Evolutionary conservation across 2,329 filamentous ascomycete genomes (phyloP).

Genomic region (Didymella pinodella): DNA sequence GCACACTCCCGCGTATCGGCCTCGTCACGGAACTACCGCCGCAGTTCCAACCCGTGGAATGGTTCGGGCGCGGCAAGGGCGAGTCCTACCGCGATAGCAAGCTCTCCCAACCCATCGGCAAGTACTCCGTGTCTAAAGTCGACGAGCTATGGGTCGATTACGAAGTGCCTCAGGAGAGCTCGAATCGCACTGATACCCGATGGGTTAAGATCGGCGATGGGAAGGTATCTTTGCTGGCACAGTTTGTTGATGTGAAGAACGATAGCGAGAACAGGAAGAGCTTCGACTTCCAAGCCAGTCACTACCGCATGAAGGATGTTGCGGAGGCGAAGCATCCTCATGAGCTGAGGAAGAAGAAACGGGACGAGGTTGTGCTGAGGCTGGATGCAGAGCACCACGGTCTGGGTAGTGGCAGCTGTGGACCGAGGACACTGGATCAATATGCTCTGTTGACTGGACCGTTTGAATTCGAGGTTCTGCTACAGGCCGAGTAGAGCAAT

Average conservation of each 20-base stretch:
- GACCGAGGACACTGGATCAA: slow-evolving; percentile 58
- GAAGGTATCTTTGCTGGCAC: slow-evolving; percentile 31
- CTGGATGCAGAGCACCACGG: slow-evolving; percentile 71
- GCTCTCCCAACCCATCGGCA: slow-evolving; percentile 61
- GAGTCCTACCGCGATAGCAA: slow-evolving; percentile 75
- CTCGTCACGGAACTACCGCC: slow-evolving; percentile 63
- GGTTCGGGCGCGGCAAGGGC: slow-evolving; percentile 70
- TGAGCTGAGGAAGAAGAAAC: slow-evolving; percentile 64
- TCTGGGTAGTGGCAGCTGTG: slow-evolving; percentile 68
- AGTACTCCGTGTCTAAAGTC: slow-evolving; percentile 55
- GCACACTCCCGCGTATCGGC: slow-evolving; percentile 68
- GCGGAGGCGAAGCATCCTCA: slow-evolving; percentile 69
- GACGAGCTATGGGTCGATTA: slow-evolving; percentile 65
- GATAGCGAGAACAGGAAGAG: slow-evolving; percentile 23
- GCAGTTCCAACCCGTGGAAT: slow-evolving; percentile 60
- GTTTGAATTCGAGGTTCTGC: slow-evolving; percentile 50
- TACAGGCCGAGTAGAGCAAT: slow-evolving; percentile 23
- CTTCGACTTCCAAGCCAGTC: slow-evolving; percentile 63
- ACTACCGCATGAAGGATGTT: slow-evolving; percentile 62
- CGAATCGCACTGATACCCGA: slow-evolving; percentile 67
- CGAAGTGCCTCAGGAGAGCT: slow-evolving; percentile 73
- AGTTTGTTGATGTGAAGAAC: slow-evolving; percentile 38
- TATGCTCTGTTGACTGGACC: slow-evolving; percentile 49
- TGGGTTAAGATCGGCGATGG: slow-evolving; percentile 58
- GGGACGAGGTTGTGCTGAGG: slow-evolving; percentile 64